These are phyloP conservation scores for Streptanthus diversifolius DNA, from an alignment of 345 rosid genomes.

Conservation along the genomic window DNA sequence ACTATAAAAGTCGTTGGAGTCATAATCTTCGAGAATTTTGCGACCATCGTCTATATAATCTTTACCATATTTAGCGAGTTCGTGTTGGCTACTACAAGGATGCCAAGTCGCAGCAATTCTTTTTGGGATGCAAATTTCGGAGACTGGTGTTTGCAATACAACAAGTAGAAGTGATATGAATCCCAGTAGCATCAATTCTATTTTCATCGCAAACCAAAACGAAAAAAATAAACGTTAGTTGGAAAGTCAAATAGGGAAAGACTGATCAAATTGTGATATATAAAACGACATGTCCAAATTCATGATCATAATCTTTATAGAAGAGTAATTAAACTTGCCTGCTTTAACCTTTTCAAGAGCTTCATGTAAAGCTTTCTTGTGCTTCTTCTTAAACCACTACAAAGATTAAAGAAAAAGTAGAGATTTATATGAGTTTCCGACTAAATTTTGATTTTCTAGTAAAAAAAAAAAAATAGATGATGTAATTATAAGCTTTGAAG, in stretches of 20 bases:
- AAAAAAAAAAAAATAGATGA: not conserved
- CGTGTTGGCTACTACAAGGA: slow-evolving; percentile 42
- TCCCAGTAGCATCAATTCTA: slow-evolving; percentile 78
- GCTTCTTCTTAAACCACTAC: slow-evolving; percentile 64
- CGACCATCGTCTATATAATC: slow-evolving; percentile 31
- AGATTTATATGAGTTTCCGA: not conserved
- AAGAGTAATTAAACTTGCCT: slow-evolving; percentile 39
- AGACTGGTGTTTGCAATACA: slow-evolving; percentile 39
- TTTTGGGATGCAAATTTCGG: slow-evolving; percentile 50
- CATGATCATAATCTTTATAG: not conserved
- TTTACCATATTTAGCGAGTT: not conserved
- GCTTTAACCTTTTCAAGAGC: slow-evolving; percentile 88
- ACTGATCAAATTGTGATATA: slow-evolving; percentile 5
- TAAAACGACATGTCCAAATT: not conserved
- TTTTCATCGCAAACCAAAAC: slow-evolving; percentile 1
- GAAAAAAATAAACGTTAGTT: not conserved
- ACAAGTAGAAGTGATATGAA: slow-evolving; percentile 68
- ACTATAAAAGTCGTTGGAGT: slow-evolving; percentile 15
- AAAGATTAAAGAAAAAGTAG: not conserved
- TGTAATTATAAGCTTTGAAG: not conserved
- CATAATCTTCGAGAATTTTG: slow-evolving; percentile 41
- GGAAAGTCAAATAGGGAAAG: not conserved
- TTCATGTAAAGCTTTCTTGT: slow-evolving; percentile 65
- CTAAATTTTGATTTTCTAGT: not conserved
- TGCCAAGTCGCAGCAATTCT: slow-evolving; percentile 55